Evolutionary conservation across 1,139 yeast species (phyloP).

Genomic region (Hansenula lynferdii): DNA sequence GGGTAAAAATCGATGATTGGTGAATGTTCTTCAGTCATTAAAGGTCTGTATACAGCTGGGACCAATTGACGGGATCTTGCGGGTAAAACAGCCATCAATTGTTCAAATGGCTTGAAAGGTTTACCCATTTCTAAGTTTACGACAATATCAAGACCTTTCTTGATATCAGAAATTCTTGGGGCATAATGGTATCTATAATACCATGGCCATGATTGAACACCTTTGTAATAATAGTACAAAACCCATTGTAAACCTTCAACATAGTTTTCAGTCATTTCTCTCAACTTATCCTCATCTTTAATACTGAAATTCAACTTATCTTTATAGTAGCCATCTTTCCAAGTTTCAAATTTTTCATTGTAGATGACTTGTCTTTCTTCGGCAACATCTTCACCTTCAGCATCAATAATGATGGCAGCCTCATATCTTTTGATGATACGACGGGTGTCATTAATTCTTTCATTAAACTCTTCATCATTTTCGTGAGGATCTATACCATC

Average conservation of each 20-base stretch:
- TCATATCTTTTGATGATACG: slow-evolving; percentile 60
- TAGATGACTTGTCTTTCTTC: slow-evolving; percentile 62
- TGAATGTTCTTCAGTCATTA: slow-evolving; percentile 87
- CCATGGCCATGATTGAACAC: slow-evolving; percentile 96
- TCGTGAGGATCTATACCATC: slow-evolving; percentile 70
- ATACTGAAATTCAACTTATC: slow-evolving; percentile 68
- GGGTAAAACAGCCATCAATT: slow-evolving; percentile 96
- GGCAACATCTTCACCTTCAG: slow-evolving; percentile 55
- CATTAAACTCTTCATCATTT: slow-evolving; percentile 55
- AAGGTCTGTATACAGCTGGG: slow-evolving; percentile 70
- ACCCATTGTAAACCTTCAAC: slow-evolving; percentile 97
- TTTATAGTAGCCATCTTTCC: slow-evolving; percentile 83
- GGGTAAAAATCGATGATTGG: slow-evolving; percentile 94
- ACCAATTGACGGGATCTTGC: slow-evolving; percentile 81
- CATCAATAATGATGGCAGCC: slow-evolving; percentile 60
- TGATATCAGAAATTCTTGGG: slow-evolving; percentile 86
- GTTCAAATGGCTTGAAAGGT: slow-evolving; percentile 93
- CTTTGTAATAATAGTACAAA: slow-evolving; percentile 79
- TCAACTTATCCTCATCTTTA: slow-evolving; percentile 51
- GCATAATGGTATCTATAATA: slow-evolving; percentile 84
- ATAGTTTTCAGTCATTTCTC: slow-evolving; percentile 70
- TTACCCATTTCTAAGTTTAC: slow-evolving; percentile 62
- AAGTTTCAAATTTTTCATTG: slow-evolving; percentile 64
- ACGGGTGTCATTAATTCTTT: slow-evolving; percentile 34
- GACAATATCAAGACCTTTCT: slow-evolving; percentile 58